phyloP scores from a whole-genome alignment of 2,329 filamentous ascomycete species.

The Botrytis medusae region DNA sequence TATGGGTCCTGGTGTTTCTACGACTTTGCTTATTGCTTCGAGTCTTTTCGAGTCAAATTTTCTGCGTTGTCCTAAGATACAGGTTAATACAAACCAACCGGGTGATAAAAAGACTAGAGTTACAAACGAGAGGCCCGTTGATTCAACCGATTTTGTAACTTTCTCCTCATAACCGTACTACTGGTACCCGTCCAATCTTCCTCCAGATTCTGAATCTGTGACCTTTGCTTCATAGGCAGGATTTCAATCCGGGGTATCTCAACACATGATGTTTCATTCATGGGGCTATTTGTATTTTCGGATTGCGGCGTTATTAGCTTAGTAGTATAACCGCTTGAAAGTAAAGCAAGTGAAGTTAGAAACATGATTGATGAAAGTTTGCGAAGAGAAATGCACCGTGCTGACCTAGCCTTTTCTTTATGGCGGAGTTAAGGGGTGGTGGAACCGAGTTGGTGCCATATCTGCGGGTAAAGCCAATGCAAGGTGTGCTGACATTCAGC shows the following conservation, averaged over 20 bases:
- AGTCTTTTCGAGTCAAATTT: neutral
- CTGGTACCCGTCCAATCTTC: slow-evolving; percentile 43
- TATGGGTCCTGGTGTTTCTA: neutral
- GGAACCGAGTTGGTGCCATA: neutral
- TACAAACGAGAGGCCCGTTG: slow-evolving; percentile 37
- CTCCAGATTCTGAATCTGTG: slow-evolving; percentile 21
- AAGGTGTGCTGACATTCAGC: neutral
- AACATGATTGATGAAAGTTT: neutral
- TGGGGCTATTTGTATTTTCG: neutral
- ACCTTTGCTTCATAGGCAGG: slow-evolving; percentile 25
- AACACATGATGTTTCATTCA: neutral
- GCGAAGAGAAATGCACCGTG: neutral
- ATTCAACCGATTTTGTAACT: slow-evolving; percentile 36
- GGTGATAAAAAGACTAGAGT: no score
- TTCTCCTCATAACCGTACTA: slow-evolving; percentile 33
- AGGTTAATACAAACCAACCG: neutral
- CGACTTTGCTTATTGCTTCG: neutral
- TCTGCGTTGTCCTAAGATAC: slow-evolving; percentile 8
- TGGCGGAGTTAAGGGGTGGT: neutral
- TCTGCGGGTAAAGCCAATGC: slow-evolving; percentile 2
- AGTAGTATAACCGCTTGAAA: neutral
- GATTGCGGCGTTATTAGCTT: neutral
- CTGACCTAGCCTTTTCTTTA: slow-evolving; percentile 1
- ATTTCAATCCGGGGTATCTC: slow-evolving; percentile 24
- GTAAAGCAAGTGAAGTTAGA: neutral